Percentiles rank a stretch among this genome's conserved stretches.
Conservation (phyloP, 1,284 basidiomycete species). For the Leccinum subrobustum region DNA sequence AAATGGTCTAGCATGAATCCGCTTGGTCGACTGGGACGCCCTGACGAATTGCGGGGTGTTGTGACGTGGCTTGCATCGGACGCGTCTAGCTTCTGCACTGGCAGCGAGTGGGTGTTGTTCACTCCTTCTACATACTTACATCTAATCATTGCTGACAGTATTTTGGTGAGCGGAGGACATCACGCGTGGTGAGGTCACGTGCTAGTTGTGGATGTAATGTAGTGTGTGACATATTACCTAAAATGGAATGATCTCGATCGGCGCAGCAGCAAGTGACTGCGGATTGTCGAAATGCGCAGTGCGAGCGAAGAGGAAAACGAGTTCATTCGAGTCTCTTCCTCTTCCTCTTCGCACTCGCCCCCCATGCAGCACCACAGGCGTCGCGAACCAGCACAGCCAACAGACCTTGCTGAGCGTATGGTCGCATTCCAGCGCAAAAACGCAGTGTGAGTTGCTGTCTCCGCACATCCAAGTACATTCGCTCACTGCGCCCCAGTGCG, state of each 20-base stretch:
- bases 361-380: slow-evolving; percentile 25
- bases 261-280: slow-evolving; percentile 33
- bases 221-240: slow-evolving; percentile 13
- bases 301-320: slow-evolving; percentile 2
- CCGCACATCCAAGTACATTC: too few relatives aligned
- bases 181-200: slow-evolving; percentile 55
- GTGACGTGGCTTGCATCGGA: slow-evolving; percentile 79
- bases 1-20: slow-evolving; percentile 80
- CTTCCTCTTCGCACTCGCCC: background rate
- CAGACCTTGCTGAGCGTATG: slow-evolving; percentile 67
- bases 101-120: slow-evolving; percentile 61
- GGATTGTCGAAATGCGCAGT: slow-evolving; percentile 30
- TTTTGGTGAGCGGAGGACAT: slow-evolving; percentile 70
- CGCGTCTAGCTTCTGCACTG: slow-evolving; percentile 74
- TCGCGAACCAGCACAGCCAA: slow-evolving; percentile 46
- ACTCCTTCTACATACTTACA: background rate
- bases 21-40: slow-evolving; percentile 70
- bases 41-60: slow-evolving; percentile 79
- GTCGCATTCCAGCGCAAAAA: slow-evolving; percentile 63
- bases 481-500: slow-evolving; percentile 35
- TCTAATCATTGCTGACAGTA: slow-evolving; percentile 38
- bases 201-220: slow-evolving; percentile 4
- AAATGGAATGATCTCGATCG: slow-evolving; percentile 33
- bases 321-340: background rate
- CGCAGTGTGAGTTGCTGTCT: slow-evolving; percentile 48